A percentile compares a stretch with the other conserved stretches of the same genome.
Conservation (phyloP, 768 basidiomycete genomes). For the Panus rudis region DNA sequence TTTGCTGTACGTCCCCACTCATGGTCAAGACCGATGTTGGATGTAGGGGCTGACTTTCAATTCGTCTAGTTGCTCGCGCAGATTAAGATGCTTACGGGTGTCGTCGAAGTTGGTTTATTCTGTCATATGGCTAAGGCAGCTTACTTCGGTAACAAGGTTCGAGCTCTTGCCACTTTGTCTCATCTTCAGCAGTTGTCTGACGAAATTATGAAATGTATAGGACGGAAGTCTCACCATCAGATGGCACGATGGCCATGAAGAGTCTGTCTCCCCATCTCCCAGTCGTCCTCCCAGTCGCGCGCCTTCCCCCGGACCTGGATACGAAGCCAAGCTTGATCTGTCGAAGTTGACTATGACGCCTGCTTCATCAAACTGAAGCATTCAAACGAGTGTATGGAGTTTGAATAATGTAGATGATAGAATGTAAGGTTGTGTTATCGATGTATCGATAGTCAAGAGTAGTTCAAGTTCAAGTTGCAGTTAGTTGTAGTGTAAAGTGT, state of each 20-base stretch:
- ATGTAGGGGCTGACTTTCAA: background rate
- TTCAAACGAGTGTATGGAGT: too few relatives aligned
- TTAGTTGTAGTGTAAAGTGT: too few relatives aligned
- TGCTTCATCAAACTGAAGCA: too few relatives aligned
- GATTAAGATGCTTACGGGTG: slow-evolving; percentile 94
- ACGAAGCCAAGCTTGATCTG: too few relatives aligned
- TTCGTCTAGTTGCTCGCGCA: slow-evolving; percentile 54
- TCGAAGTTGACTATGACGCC: too few relatives aligned
- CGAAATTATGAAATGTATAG: slow-evolving; percentile 25
- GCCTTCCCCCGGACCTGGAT: too few relatives aligned
- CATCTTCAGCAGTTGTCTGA: background rate
- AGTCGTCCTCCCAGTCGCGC: too few relatives aligned
- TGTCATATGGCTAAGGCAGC: slow-evolving; percentile 88
- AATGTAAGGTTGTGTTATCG: too few relatives aligned
- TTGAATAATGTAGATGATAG: too few relatives aligned
- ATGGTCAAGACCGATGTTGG: background rate
- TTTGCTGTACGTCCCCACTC: slow-evolving; percentile 35
- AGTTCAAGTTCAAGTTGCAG: too few relatives aligned
- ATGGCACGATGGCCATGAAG: slow-evolving; percentile 42
- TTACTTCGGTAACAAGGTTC: slow-evolving; percentile 89
- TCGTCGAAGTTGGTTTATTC: slow-evolving; percentile 99
- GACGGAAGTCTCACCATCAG: slow-evolving; percentile 68
- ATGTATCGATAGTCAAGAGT: too few relatives aligned
- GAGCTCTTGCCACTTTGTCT: slow-evolving; percentile 6
- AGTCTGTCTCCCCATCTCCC: slow-evolving; percentile 21